Base-by-base conservation (phyloP, 2,329 filamentous ascomycete genomes). In the Epicoccum sorghinum region DNA sequence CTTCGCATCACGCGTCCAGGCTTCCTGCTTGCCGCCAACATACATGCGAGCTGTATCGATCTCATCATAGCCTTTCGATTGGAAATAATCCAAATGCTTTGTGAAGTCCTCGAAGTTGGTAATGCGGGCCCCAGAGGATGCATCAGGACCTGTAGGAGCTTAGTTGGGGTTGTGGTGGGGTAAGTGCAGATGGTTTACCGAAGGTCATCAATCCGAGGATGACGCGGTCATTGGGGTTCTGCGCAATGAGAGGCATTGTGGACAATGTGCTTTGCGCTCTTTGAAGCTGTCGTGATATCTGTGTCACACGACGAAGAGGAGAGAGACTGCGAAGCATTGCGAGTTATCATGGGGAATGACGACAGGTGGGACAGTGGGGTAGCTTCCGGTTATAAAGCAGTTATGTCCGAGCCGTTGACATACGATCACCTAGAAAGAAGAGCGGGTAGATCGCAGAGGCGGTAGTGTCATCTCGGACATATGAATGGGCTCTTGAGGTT, bases 201-300 rank as follows among this genome's bases (percentile, higher is more conserved):
- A 91, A 92, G 69, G 89, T 93, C 91, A 96, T 95, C 49, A 92
- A 82, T 61, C 91, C 91, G 35, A 96, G 86, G 80, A 96, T 91
- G 66, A 91, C 80, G 59, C 89, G 84, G 60, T 87, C 82, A 63
- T 86, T 88, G 50, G 75, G 75, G 47, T 76, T 77, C 41, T 75
- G 62, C 18, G 67, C 62, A 23, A 69, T 55, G 25, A 69, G 61
- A 52, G 66, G 67, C 67, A 69, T 69, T 22, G 57, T 64, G 44
- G 38, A 25, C 10, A 40, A 7, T 22, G 38, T 22, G 12, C 22
- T 40, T 3, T 43, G 43, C 2, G 27, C 8, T 38, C 3, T 37
- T 23, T 39, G 33, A 22, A 52, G 33, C n/a, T 52, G 39, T 35
- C 25, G 43, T 12, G 38, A 43, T 24, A 52, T 38, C 14, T 56